These are phyloP conservation scores for Jackrogersella minutella DNA, from an alignment of 495 filamentous ascomycete genomes.

Conservation along the genomic window DNA sequence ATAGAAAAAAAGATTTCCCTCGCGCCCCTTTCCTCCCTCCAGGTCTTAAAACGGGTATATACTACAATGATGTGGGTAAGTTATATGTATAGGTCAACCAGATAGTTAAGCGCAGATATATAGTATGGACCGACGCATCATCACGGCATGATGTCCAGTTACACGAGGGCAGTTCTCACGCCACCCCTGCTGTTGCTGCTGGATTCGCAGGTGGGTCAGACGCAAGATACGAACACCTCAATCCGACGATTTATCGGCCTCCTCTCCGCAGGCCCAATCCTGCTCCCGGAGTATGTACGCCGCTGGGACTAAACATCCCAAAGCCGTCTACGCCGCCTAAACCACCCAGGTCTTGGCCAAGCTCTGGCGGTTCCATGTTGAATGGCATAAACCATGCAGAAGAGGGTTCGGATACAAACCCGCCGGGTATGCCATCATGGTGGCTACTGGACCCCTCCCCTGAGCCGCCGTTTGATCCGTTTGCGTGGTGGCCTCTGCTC, in stretches of 20 bases:
- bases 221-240: neutral
- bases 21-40: neutral
- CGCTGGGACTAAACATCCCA: constrained; percentile 50
- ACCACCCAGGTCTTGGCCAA: constrained; percentile 59
- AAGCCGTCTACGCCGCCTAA: constrained; percentile 52
- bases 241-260: constrained; percentile 22
- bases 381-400: constrained; percentile 95
- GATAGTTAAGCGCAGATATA: constrained; percentile 16
- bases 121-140: constrained; percentile 5
- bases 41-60: constrained; percentile 18
- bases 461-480: constrained; percentile 63
- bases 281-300: constrained; percentile 36
- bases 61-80: constrained; percentile 29
- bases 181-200: neutral
- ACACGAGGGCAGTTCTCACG: neutral
- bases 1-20: neutral
- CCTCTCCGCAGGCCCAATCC: constrained; percentile 38
- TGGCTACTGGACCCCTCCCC: constrained; percentile 28
- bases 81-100: constrained; percentile 26
- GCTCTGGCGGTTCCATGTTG: constrained; percentile 80
- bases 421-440: constrained; percentile 37
- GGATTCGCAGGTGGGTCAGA: neutral
- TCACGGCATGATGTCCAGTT: neutral
- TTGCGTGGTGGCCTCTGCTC: constrained; percentile 68
- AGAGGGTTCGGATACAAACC: constrained; percentile 60